Percentiles rank a stretch among this genome's conserved stretches.
phyloP scores from a whole-genome alignment of 495 filamentous ascomycete species.

The Penicillium fimorum region DNA sequence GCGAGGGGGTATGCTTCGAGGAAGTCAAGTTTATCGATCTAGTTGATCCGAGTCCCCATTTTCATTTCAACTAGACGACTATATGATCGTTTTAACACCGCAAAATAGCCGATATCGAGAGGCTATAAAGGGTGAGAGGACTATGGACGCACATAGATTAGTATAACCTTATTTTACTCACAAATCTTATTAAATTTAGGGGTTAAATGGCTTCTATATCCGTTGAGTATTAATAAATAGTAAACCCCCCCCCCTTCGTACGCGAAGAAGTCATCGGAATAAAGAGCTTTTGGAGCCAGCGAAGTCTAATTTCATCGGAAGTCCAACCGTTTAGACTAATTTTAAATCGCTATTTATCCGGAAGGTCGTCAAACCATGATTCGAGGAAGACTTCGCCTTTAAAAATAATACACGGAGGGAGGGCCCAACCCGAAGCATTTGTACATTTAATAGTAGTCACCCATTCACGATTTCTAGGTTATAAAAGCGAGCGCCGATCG shows the following conservation, averaged over 20 bases:
- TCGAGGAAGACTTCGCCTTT: constrained; percentile 14
- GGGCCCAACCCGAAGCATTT: constrained; percentile 13
- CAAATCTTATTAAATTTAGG: neutral
- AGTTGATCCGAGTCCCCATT: neutral
- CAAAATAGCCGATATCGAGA: no score
- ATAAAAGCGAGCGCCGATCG: constrained; percentile 1
- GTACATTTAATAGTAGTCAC: constrained; percentile 21
- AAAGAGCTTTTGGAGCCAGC: constrained; percentile 20
- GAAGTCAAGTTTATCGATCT: constrained; percentile 9
- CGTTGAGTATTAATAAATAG: no score
- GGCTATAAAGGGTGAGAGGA: no score
- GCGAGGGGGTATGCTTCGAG: neutral
- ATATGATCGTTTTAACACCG: no score
- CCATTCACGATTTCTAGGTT: constrained; percentile 39
- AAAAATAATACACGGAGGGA: constrained; percentile 31
- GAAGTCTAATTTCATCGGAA: constrained; percentile 21
- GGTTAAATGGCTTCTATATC: neutral
- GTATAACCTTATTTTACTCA: neutral
- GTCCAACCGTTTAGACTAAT: constrained; percentile 33
- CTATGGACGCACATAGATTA: neutral
- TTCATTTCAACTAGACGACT: no score
- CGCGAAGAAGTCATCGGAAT: constrained; percentile 2
- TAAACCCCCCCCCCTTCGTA: neutral
- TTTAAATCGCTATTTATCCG: constrained; percentile 12
- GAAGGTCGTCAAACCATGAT: constrained; percentile 8